Evolutionary conservation across 169 alveolate genomes (phyloP), one percentile per base, ranked within the genome.

Genomic region (Plasmodium gonderi): DNA sequence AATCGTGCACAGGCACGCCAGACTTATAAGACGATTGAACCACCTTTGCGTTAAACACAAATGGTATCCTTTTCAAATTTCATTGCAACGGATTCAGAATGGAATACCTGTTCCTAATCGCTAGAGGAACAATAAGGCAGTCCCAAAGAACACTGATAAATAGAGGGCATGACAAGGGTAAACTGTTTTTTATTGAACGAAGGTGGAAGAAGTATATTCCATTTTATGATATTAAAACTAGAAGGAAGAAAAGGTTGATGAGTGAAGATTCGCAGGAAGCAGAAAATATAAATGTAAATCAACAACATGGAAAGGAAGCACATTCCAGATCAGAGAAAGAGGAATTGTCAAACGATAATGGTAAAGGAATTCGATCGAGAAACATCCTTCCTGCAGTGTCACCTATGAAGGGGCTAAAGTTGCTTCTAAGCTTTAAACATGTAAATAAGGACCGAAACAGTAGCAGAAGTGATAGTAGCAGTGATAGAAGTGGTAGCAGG

Each of bases 161-260:
- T 9, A 9, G 36, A 6, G 17, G 38, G 1, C n/a, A 7, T 17
- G 17, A 60, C 12, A 23, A 11, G 17, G 36, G 23, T 29, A 40
- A 20, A 31, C 33, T 65, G 2, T 85, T 74, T 40, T 74, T 77
- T 44, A 23, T 74, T 5, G 49, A 74, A 38, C 77, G 67, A n/a
- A 85, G 87, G 14, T 80, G 79, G 67, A 74, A 81, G 14, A 85
- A 85, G 49, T 85, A 85, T 33, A 85, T 85, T 17, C 92, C 92
- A 12, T 85, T 85, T 85, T 85, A 85, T 38, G 92, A 85, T 47
- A n/a, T 12, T 6, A 85, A 85, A 26, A 85, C 14, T 78, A 68
- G 33, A 54, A 0, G 29, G 81, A 42, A 26, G 31, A 3, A 31
- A 29, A 81, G 17, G 49, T 6, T 38, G 29, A 23, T 11, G 42